phyloP scores from a whole-genome alignment of 176 grass and related monocot genomes.

The Microstegium vimineum region DNA sequence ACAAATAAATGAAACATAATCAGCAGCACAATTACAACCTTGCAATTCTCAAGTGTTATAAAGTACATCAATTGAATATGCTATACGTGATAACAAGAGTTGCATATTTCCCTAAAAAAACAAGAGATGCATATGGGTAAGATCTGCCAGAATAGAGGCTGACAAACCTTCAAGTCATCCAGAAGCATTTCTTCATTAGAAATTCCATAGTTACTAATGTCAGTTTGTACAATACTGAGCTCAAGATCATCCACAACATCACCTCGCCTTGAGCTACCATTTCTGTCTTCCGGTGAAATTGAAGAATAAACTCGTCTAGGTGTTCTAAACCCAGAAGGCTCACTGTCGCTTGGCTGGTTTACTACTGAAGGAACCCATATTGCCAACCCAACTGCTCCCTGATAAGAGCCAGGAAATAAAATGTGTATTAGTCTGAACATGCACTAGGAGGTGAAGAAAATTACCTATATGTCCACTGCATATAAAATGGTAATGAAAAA shows the following conservation, averaged over 20 bases:
- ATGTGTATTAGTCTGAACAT: slow-evolving; percentile 6
- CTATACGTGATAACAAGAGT: slow-evolving; percentile 6
- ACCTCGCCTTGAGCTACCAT: slow-evolving; percentile 32
- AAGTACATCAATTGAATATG: not conserved
- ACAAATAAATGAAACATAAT: slow-evolving; percentile 23
- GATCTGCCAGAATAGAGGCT: not conserved
- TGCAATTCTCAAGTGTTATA: not conserved
- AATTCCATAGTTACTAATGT: slow-evolving; percentile 37
- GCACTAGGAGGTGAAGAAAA: not conserved
- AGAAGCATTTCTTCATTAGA: slow-evolving; percentile 74
- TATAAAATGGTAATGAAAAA: not conserved
- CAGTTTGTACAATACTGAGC: slow-evolving; percentile 53
- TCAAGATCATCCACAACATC: slow-evolving; percentile 50
- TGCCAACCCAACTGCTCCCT: slow-evolving; percentile 98
- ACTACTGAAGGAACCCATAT: slow-evolving; percentile 98
- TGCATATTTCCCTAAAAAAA: too few species aligned
- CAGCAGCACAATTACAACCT: not conserved
- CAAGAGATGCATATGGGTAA: not conserved
- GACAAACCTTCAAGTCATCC: slow-evolving; percentile 89
- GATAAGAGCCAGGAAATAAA: not conserved
- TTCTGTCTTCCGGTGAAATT: slow-evolving; percentile 53
- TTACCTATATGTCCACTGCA: not conserved
- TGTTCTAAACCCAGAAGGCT: slow-evolving; percentile 42
- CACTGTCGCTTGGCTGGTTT: slow-evolving; percentile 64
- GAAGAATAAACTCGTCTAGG: slow-evolving; percentile 65